Evolutionary conservation across 2,329 filamentous ascomycete species (phyloP).

Genomic region (Aspergillus brasiliensis): DNA sequence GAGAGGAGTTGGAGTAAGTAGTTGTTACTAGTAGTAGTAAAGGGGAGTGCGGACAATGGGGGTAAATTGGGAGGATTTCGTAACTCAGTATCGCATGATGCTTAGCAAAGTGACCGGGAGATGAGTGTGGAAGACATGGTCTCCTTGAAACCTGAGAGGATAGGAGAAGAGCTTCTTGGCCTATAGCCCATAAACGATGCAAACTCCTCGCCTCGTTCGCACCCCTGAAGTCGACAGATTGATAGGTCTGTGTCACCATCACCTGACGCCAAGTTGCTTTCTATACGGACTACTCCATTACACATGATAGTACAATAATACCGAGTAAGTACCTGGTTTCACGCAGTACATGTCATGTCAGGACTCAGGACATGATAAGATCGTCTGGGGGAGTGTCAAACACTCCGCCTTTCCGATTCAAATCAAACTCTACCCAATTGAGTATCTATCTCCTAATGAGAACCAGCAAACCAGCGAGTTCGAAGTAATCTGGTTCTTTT

Average conservation of each 20-base stretch:
- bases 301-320: neutral
- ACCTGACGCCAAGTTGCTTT: neutral
- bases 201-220: neutral
- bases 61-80: neutral
- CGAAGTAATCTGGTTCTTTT: neutral
- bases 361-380: no score
- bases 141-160: neutral
- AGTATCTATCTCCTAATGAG: no score
- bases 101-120: neutral
- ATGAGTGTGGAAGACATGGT: neutral
- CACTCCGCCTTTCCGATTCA: neutral
- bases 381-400: no score
- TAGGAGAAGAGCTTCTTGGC: neutral
- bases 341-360: no score
- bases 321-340: no score
- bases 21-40: neutral
- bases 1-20: neutral
- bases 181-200: neutral
- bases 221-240: neutral
- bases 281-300: neutral
- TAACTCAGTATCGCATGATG: slow-evolving; percentile 2
- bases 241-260: neutral
- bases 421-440: no score
- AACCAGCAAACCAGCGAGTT: neutral
- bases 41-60: neutral